phyloP scores from a whole-genome alignment of 306 rosid species.

The Alnus rubra region DNA sequence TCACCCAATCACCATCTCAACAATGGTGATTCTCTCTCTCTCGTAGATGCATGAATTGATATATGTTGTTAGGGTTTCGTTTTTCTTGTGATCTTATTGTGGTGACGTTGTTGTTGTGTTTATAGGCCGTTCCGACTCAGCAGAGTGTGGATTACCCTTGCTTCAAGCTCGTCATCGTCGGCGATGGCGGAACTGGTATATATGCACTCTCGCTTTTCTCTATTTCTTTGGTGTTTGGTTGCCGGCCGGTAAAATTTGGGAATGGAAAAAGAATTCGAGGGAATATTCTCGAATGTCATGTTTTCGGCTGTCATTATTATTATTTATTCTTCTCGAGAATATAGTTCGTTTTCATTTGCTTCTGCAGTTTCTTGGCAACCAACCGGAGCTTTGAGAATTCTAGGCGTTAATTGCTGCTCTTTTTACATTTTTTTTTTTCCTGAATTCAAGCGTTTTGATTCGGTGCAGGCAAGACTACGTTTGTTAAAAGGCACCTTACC shows the following conservation, averaged over 20 bases:
- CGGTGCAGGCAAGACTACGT: constrained; percentile 32
- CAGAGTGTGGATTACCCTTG: constrained; percentile 31
- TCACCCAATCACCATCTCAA: background rate
- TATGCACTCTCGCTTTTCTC: no score
- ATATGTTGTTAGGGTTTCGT: background rate
- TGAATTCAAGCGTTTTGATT: background rate
- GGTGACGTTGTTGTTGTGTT: background rate
- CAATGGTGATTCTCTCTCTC: constrained; percentile 16
- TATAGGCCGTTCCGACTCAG: constrained; percentile 31
- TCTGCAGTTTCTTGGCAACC: background rate
- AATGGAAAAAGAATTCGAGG: background rate
- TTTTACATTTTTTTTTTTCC: no score
- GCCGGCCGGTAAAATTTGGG: background rate
- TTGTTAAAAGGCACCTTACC: constrained; percentile 37
- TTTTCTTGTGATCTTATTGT: background rate
- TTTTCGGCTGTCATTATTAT: background rate
- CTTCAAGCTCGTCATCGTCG: constrained; percentile 43
- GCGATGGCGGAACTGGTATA: constrained; percentile 46
- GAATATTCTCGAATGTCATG: background rate
- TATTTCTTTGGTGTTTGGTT: background rate
- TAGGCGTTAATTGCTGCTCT: background rate
- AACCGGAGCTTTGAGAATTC: background rate
- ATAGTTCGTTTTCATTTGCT: background rate
- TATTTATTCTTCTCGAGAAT: background rate
- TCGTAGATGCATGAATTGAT: background rate